These are phyloP conservation scores for Bondarzewia mesenterica DNA, from an alignment of 1,284 basidiomycete species.

Conservation along the genomic window DNA sequence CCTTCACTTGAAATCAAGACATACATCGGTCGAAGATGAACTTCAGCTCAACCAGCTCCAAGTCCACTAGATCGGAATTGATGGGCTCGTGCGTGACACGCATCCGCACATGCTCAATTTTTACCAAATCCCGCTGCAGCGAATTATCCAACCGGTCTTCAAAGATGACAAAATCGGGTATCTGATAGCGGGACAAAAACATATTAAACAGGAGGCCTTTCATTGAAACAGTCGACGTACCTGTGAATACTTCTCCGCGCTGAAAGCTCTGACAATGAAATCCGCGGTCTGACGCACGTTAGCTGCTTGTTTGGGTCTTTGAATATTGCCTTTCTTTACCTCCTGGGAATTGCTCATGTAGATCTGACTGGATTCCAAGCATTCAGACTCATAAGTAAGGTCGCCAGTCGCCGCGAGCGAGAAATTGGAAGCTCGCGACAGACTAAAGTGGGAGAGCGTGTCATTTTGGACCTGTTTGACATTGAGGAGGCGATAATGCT, in stretches of 20 bases:
- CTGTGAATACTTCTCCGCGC: conserved; percentile 72
- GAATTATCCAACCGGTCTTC: conserved; percentile 75
- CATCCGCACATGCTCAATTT: conserved; percentile 78
- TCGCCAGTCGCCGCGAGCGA: conserved; percentile 66
- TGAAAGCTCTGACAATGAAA: conserved; percentile 70
- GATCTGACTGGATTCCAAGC: conserved; percentile 69
- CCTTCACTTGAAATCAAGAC: conserved; percentile 21
- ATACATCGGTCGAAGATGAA: conserved; percentile 74
- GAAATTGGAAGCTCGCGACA: conserved; percentile 75
- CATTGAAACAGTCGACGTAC: too few species aligned
- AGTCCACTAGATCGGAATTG: conserved; percentile 59
- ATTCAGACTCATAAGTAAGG: conserved; percentile 62
- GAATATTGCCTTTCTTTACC: conserved; percentile 27
- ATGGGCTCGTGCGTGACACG: conserved; percentile 67
- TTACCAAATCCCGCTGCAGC: conserved; percentile 68
- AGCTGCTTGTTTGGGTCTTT: conserved; percentile 8
- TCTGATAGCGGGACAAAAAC: conserved; percentile 35
- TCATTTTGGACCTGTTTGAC: conserved; percentile 82
- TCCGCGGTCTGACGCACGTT: conserved; percentile 55
- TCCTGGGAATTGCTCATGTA: conserved; percentile 72
- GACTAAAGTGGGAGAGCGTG: conserved; percentile 73
- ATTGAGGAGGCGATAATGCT: conserved; percentile 69
- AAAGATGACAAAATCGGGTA: conserved; percentile 74
- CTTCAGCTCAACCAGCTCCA: conserved; percentile 77
- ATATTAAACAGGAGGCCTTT: not conserved